These are phyloP conservation scores for Whalleya microplaca DNA, from an alignment of 2,329 filamentous ascomycete genomes.

Conservation along the genomic window DNA sequence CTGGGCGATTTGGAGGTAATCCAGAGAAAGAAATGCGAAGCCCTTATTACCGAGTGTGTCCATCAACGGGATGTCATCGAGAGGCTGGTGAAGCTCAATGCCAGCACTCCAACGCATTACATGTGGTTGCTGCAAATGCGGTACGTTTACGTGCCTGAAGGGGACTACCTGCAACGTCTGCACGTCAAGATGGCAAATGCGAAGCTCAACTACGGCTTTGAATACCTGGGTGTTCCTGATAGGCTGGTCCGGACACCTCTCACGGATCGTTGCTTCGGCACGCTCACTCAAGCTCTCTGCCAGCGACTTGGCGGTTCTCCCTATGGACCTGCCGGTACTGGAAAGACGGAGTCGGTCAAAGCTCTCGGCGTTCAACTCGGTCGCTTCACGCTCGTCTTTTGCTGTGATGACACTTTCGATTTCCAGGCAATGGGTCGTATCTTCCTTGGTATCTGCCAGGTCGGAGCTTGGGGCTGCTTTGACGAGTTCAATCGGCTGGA, in stretches of 20 bases:
- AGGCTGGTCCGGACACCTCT: constrained; percentile 94
- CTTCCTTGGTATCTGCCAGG: constrained; percentile 98
- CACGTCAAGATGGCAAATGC: constrained; percentile 97
- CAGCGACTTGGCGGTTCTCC: constrained; percentile 95
- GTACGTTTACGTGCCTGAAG: constrained; percentile 83
- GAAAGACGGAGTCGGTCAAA: constrained; percentile 99
- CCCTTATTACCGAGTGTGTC: constrained; percentile 97
- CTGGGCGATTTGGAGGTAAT: constrained; percentile 86
- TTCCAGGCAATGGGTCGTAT: constrained; percentile 99
- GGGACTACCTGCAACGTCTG: constrained; percentile 80
- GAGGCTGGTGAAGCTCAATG: constrained; percentile 77
- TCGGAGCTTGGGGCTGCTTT: constrained; percentile 99
- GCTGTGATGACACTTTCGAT: constrained; percentile 99
- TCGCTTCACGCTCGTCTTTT: constrained; percentile 97
- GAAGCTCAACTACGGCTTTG: constrained; percentile 92
- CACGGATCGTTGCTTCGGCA: constrained; percentile 97
- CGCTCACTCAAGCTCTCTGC: constrained; percentile 91
- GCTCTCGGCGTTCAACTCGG: constrained; percentile 94
- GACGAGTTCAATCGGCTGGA: constrained; percentile 99
- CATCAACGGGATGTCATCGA: constrained; percentile 95
- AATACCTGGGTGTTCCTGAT: constrained; percentile 96
- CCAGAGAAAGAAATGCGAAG: constrained; percentile 94
- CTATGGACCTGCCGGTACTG: constrained; percentile 95
- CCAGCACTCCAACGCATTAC: constrained; percentile 77
- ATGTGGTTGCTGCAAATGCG: constrained; percentile 97